A percentile compares a stretch with the other conserved stretches of the same genome.
phyloP scores from a whole-genome alignment of 2,329 filamentous ascomycete species.

The Aspergillus jensenii region DNA sequence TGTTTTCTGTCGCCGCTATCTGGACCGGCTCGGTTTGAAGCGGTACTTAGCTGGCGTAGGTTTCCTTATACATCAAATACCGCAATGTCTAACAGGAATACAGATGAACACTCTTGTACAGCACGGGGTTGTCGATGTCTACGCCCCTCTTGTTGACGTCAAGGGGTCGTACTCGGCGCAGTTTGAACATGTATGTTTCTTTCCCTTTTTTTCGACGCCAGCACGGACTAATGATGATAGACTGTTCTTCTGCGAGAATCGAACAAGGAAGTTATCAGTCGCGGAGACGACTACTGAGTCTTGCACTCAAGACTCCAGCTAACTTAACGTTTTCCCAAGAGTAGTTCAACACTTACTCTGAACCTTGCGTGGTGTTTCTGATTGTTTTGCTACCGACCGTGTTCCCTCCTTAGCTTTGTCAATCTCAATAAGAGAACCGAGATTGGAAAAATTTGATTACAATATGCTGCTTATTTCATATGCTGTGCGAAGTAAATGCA shows the following conservation, averaged over 20 bases:
- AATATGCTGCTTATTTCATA: background rate
- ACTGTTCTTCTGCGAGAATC: conserved; percentile 49
- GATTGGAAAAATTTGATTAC: background rate
- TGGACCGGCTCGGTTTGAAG: conserved; percentile 62
- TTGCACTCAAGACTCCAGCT: background rate
- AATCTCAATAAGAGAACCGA: background rate
- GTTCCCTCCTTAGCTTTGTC: background rate
- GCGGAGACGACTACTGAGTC: conserved; percentile 52
- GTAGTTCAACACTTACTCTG: conserved; percentile 5
- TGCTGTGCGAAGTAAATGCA: background rate
- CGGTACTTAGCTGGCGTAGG: conserved; percentile 59
- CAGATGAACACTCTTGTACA: conserved; percentile 59
- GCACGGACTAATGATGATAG: conserved; percentile 28
- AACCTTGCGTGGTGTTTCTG: background rate
- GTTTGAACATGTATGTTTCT: conserved; percentile 55
- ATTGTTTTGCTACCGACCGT: background rate
- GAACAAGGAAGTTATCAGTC: conserved; percentile 54
- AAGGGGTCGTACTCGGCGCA: conserved; percentile 64
- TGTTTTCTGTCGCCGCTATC: conserved; percentile 62
- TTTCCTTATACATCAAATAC: background rate
- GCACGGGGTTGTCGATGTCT: conserved; percentile 58
- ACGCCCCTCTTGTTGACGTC: conserved; percentile 58
- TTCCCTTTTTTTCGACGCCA: background rate
- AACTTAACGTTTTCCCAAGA: background rate
- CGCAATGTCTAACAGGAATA: conserved; percentile 17